A percentile compares a stretch with the other conserved stretches of the same genome.
Conservation (phyloP, 2,329 filamentous ascomycete genomes). For the Graphium sp. region DNA sequence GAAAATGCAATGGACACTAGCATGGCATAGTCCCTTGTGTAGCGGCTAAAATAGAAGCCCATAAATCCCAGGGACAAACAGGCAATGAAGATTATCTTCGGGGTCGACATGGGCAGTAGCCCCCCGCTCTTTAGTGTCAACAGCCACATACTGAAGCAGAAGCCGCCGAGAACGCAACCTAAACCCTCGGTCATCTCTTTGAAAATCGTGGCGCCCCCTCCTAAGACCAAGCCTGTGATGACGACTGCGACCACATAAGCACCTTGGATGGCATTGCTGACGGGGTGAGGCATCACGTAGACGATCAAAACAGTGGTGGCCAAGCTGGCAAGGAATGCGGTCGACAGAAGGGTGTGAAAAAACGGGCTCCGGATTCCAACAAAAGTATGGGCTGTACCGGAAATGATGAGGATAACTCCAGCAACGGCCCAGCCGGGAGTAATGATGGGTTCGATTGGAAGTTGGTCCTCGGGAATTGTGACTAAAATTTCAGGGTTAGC, state of each 20-base stretch:
- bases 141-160: constrained; percentile 82
- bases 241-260: constrained; percentile 70
- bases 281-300: constrained; percentile 72
- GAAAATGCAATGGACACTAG: constrained; percentile 65
- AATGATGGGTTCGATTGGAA: constrained; percentile 58
- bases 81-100: constrained; percentile 61
- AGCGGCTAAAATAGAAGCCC: constrained; percentile 60
- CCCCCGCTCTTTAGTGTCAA: constrained; percentile 63
- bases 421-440: constrained; percentile 71
- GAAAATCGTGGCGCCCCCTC: constrained; percentile 61
- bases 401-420: constrained; percentile 57
- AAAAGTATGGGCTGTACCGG: constrained; percentile 54
- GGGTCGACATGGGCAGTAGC: constrained; percentile 41
- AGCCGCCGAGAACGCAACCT: constrained; percentile 77
- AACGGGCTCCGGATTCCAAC: constrained; percentile 70
- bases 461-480: constrained; percentile 28
- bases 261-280: constrained; percentile 62
- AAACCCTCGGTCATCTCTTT: constrained; percentile 65
- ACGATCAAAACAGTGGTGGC: constrained; percentile 69
- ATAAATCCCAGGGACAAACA: constrained; percentile 53
- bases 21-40: constrained; percentile 62
- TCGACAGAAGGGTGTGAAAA: constrained; percentile 68
- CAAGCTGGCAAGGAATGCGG: constrained; percentile 54
- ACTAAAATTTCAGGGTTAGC: constrained; percentile 14
- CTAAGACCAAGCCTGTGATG: constrained; percentile 57